Base-by-base conservation (phyloP, 2,329 filamentous ascomycete genomes). In the Amauroascus niger region DNA sequence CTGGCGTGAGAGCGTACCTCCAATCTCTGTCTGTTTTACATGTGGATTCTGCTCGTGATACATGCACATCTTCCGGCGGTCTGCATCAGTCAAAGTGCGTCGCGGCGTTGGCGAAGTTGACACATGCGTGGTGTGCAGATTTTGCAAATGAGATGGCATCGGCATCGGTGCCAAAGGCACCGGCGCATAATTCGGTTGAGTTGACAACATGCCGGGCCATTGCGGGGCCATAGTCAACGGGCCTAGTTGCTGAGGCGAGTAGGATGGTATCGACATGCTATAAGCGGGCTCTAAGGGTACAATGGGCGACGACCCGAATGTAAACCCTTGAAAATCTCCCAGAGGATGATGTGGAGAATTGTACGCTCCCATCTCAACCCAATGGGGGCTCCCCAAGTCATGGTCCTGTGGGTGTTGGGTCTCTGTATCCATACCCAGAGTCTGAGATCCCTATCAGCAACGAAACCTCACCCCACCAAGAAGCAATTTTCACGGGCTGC, bases 21-120 rank as follows among this genome's bases (percentile, higher is more conserved):
- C 93, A 71, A 98, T 98, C 65, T 97, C 91, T 16, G 89, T 93
- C 73, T 98, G 93, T 72, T 95, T 95, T 44, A 88, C 84, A 47
- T 82, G 84, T 20, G 91, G 93, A 66, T 97, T 84, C 58, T 95
- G 86, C 66, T 93, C 86, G 62, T 91, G 87, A 69, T 91, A 96
- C 65, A 88, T 80, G 69, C 93, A 98, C 90, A 98, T 98, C 43
- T 82, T 80, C 60, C 89, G 81, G 59, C 93, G 86, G 67, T 97
- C 90, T 55, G 88, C 84, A 65, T 95, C 88, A 6, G 89, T 96
- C 62, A 98, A 76, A 1, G 91, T 97, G 71, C 88, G 88, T 61
- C 89, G 79, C 3, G 87, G 86, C 46, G 85, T 87, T 46, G 84
- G 56, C 13, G 58, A 46, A 13, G 45, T 54, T 28, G 56, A 20